A percentile compares a stretch with the other conserved stretches of the same genome.
Evolutionary conservation across 306 rosid genomes (phyloP).

Genomic region (Abrus precatorius): DNA sequence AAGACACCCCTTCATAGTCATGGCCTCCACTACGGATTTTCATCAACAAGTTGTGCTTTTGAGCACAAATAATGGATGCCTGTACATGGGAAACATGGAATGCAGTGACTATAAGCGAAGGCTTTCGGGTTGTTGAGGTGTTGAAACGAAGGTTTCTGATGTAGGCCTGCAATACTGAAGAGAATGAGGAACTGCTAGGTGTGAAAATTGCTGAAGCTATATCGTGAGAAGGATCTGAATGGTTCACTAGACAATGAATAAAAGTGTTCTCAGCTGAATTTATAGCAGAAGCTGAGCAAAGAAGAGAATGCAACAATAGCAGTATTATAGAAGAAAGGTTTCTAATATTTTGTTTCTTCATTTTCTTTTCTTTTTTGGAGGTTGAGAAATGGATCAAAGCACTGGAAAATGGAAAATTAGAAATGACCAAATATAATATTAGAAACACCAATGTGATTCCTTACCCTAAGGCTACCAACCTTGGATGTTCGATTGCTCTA

Average conservation of each 20-base stretch:
- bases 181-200: slow-evolving; percentile 47
- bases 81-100: slow-evolving; percentile 59
- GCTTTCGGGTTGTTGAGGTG: slow-evolving; percentile 61
- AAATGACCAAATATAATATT: slow-evolving; percentile 8
- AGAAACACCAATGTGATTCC: neutral
- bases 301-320: slow-evolving; percentile 19
- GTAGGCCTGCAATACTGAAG: slow-evolving; percentile 62
- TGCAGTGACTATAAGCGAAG: slow-evolving; percentile 61
- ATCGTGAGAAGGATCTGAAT: slow-evolving; percentile 50
- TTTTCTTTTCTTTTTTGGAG: neutral
- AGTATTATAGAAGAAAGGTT: neutral
- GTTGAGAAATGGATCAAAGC: neutral
- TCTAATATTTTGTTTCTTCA: slow-evolving; percentile 8
- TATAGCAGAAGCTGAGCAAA: neutral
- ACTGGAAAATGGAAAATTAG: neutral
- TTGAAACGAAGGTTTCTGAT: slow-evolving; percentile 74
- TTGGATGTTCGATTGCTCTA: neutral
- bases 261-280: slow-evolving; percentile 40
- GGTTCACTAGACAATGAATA: slow-evolving; percentile 54
- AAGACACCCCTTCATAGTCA: slow-evolving; percentile 69
- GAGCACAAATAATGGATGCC: slow-evolving; percentile 57
- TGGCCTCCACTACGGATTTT: slow-evolving; percentile 71
- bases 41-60: slow-evolving; percentile 55
- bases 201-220: slow-evolving; percentile 57
- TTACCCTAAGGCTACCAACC: neutral